Percentiles rank a stretch among this genome's conserved stretches.
Evolutionary conservation across 2,329 filamentous ascomycete genomes (phyloP).

Genomic region (Nannizzia gypsea): DNA sequence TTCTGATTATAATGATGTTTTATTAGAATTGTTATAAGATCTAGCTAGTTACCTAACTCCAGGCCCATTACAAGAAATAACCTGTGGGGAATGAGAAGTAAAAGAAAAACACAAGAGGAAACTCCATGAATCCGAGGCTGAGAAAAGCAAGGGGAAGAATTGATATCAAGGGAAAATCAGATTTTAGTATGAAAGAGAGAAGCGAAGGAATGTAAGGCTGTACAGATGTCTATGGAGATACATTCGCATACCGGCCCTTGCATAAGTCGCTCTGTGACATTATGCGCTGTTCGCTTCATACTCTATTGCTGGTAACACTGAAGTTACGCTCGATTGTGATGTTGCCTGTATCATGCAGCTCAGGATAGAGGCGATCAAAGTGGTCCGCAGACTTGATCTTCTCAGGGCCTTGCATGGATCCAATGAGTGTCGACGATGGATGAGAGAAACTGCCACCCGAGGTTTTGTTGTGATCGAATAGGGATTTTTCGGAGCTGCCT

Average conservation of each 20-base stretch:
- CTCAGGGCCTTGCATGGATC: background rate
- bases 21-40: too few species aligned
- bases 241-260: background rate
- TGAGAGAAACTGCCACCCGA: background rate
- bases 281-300: background rate
- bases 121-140: background rate
- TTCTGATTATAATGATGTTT: too few species aligned
- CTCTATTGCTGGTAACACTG: conserved; percentile 10
- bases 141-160: background rate
- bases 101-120: background rate
- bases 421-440: background rate
- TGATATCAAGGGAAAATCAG: background rate
- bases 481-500: background rate
- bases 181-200: background rate
- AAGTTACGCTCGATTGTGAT: conserved; percentile 13
- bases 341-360: conserved; percentile 5
- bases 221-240: background rate
- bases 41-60: too few species aligned
- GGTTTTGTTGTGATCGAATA: background rate
- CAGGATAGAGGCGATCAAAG: conserved; percentile 13
- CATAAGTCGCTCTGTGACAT: background rate
- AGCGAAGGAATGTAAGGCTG: background rate
- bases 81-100: background rate
- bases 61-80: background rate
- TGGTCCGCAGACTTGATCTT: conserved; percentile 4